These are phyloP conservation scores for Artemisia tridentata DNA, from an alignment of 129 eudicot species.

Conservation along the genomic window DNA sequence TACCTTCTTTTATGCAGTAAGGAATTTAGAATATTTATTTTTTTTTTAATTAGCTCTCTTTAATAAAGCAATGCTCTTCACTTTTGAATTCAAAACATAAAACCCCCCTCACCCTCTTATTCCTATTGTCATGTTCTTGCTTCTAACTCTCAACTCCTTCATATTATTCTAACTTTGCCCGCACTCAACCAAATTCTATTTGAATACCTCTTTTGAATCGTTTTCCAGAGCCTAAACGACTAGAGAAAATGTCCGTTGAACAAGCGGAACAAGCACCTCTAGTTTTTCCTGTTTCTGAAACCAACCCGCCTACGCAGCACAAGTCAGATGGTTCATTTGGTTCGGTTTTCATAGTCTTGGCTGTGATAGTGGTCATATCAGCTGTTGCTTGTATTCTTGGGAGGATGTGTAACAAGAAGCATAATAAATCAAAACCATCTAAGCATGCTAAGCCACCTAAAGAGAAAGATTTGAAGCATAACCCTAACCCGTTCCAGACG, in stretches of 20 bases:
- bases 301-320: constrained; percentile 21
- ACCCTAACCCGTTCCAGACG: constrained; percentile 36
- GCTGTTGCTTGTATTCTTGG: constrained; percentile 41
- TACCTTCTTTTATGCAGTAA: constrained; percentile 35
- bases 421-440: constrained; percentile 28
- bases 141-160: constrained; percentile 22
- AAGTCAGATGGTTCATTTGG: constrained; percentile 37
- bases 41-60: constrained; percentile 38
- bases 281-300: constrained; percentile 37
- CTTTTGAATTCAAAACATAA: constrained; percentile 38
- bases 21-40: constrained; percentile 32
- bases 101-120: constrained; percentile 31
- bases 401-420: constrained; percentile 33
- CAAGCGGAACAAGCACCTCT: constrained; percentile 30
- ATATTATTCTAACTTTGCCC: constrained; percentile 15
- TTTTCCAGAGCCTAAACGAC: neutral
- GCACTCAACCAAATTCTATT: constrained; percentile 26
- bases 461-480: constrained; percentile 32
- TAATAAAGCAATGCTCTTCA: constrained; percentile 36
- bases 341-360: constrained; percentile 39
- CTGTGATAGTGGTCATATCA: constrained; percentile 36
- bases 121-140: constrained; percentile 29
- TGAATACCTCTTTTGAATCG: constrained; percentile 3
- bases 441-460: constrained; percentile 29
- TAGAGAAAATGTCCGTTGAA: constrained; percentile 28